Evolutionary conservation across 148 eudicot species (phyloP), one percentile per base, ranked within the genome.

Genomic region (Rhododendron mucronatum): DNA sequence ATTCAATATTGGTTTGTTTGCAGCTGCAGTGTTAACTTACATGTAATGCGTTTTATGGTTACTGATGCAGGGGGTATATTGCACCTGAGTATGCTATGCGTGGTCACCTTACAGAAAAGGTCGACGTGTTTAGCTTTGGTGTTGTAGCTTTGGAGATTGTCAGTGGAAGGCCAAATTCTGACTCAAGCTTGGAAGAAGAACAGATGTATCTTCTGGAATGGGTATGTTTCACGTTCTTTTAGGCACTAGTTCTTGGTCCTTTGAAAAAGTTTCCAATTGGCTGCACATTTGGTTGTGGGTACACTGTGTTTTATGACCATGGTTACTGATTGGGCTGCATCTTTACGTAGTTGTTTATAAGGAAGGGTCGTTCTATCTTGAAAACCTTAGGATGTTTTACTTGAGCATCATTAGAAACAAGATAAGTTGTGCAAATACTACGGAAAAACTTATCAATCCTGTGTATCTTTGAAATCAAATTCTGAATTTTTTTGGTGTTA

Each of bases 21-120:
- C 55, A 71, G 39, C 7, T 81, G 71, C 23, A 84, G 47, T 59
- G 39, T 20, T 84, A 7, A 41, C 50, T 50, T 94, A 77, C 26
- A 37, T 15, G 35, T 23, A 18, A 3, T 37, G 13, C 2, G 37
- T 77, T 78, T 13, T 85, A 71, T 80, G 82, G 81, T 55, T 61
- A 20, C 55, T 71, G 1, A 15, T 90, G 55, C 76, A 96, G 99
- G 85, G 99, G 99, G 50, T 96, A 95, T 89, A 95, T 96, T 87
- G 99, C 99, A 28, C 99, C 98, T 8, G 99, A 96, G 85, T 96
- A 96, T 63, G 99, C 99, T 37, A 88, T 96, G 95, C 94, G 96
- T 79, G 99, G 99, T 41, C 98, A 92, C 84, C 98, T 95, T 21
- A 96, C 99, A 5, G 97, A 96, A 87, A 96, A 96, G 91, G 98